Conservation (phyloP, 192 early-diverging fungal species). For the Backusella westeae region DNA sequence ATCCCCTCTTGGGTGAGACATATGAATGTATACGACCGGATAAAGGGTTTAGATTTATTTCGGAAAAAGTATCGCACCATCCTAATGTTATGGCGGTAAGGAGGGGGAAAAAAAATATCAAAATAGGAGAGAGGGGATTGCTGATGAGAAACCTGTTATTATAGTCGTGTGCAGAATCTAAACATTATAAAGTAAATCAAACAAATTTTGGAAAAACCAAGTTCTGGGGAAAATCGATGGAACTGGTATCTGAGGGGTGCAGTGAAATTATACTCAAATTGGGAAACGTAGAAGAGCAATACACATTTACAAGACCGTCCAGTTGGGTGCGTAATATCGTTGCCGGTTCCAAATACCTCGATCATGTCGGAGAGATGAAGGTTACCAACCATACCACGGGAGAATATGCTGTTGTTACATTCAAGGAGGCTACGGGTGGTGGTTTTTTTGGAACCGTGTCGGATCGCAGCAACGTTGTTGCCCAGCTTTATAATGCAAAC, state of each 20-base stretch:
- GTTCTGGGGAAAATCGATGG: slow-evolving; percentile 87
- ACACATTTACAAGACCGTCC: slow-evolving; percentile 81
- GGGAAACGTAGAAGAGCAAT: slow-evolving; percentile 65
- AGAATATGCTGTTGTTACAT: slow-evolving; percentile 66
- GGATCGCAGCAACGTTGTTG: slow-evolving; percentile 69
- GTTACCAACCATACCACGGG: slow-evolving; percentile 71
- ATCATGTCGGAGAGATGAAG: slow-evolving; percentile 86
- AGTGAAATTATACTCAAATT: slow-evolving; percentile 72
- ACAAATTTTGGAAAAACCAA: slow-evolving; percentile 86
- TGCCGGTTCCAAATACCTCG: slow-evolving; percentile 74
- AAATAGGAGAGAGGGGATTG: slow-evolving; percentile 73
- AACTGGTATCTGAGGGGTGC: slow-evolving; percentile 77
- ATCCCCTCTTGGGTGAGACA: slow-evolving; percentile 94
- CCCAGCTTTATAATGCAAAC: slow-evolving; percentile 44
- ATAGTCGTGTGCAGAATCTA: slow-evolving; percentile 58
- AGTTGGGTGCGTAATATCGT: slow-evolving; percentile 89
- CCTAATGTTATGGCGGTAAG: slow-evolving; percentile 84
- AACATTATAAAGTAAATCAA: slow-evolving; percentile 77
- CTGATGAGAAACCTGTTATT: slow-evolving; percentile 61
- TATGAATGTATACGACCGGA: slow-evolving; percentile 86
- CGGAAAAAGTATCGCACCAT: slow-evolving; percentile 95
- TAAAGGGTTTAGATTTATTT: slow-evolving; percentile 83
- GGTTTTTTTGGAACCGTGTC: slow-evolving; percentile 57
- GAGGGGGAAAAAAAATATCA: neutral
- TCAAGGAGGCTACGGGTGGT: slow-evolving; percentile 69